These are phyloP conservation scores for Pythium pyrilobum DNA, from an alignment of 352 stramenopile genomes.

Conservation along the genomic window DNA sequence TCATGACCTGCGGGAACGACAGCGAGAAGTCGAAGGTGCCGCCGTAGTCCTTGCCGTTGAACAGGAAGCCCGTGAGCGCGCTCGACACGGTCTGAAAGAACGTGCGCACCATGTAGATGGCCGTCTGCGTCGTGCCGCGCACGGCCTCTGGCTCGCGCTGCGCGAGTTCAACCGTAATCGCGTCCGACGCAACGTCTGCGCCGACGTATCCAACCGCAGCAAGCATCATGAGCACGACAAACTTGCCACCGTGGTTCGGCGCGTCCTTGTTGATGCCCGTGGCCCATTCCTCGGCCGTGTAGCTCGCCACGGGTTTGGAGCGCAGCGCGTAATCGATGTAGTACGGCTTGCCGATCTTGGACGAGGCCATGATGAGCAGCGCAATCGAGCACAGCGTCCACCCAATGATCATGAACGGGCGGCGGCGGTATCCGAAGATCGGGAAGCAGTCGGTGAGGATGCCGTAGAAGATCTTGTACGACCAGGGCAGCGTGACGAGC, in stretches of 20 bases:
- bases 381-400: conserved; percentile 3
- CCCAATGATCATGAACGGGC: conserved; percentile 15
- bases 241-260: not conserved
- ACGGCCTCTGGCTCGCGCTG: conserved; percentile 18
- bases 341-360: conserved; percentile 5
- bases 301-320: not conserved
- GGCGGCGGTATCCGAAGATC: conserved; percentile 14
- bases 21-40: conserved; percentile 8
- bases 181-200: conserved; percentile 17
- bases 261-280: conserved; percentile 7
- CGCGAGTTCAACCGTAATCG: conserved; percentile 16
- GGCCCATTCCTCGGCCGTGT: not conserved
- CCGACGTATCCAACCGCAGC: conserved; percentile 20
- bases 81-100: conserved; percentile 7
- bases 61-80: conserved; percentile 10
- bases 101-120: conserved; percentile 15
- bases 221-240: conserved; percentile 13
- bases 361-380: conserved; percentile 6
- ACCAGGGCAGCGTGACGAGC: conserved; percentile 14
- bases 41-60: conserved; percentile 20
- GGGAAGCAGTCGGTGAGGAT: conserved; percentile 9
- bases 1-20: conserved; percentile 14
- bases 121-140: conserved; percentile 22
- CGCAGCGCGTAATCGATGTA: conserved; percentile 1
- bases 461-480: conserved; percentile 17